A percentile compares a stretch with the other conserved stretches of the same genome.
These are phyloP conservation scores for Globisporangium recalcitrans DNA, from an alignment of 352 stramenopile species.

Conservation along the genomic window DNA sequence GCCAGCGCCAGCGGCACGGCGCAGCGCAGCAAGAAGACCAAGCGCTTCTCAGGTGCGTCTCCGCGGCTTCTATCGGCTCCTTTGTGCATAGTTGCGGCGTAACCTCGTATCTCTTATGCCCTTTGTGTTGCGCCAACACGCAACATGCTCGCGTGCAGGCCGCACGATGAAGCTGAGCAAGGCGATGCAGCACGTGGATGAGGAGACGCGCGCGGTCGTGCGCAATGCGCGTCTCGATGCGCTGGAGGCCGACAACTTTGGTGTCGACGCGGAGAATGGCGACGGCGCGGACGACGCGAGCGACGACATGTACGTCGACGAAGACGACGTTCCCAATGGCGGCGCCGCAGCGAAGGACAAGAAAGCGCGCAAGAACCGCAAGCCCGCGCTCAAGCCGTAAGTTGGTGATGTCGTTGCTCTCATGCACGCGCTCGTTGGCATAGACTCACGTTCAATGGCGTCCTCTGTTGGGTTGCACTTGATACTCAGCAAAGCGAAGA, in stretches of 20 bases:
- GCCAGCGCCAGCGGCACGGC: slow-evolving; percentile 1
- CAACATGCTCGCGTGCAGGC: too few species aligned
- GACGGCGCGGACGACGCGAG: slow-evolving; percentile 35
- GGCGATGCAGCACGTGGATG: slow-evolving; percentile 78
- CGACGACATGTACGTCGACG: slow-evolving; percentile 73
- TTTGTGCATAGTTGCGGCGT: too few species aligned
- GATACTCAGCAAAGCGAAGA: slow-evolving; percentile 21
- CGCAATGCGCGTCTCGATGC: slow-evolving; percentile 83
- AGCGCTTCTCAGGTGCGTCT: slow-evolving; percentile 57
- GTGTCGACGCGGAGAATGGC: slow-evolving; percentile 54
- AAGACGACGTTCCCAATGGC: slow-evolving; percentile 29
- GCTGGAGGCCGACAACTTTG: slow-evolving; percentile 87
- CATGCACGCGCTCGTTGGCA: too few species aligned
- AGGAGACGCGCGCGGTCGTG: slow-evolving; percentile 76
- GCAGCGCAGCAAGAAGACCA: slow-evolving; percentile 24
- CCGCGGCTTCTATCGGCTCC: not conserved
- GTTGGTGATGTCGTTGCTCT: too few species aligned
- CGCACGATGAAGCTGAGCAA: slow-evolving; percentile 75
- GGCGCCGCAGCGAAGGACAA: slow-evolving; percentile 21
- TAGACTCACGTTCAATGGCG: not conserved
- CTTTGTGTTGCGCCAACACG: not conserved
- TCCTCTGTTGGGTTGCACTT: not conserved
- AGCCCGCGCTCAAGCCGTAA: slow-evolving; percentile 1
- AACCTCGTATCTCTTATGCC: too few species aligned
- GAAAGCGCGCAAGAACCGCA: slow-evolving; percentile 32